A percentile compares a stretch with the other conserved stretches of the same genome.
Conservation (phyloP, 345 rosid species). For the Sonneratia caseolaris region DNA sequence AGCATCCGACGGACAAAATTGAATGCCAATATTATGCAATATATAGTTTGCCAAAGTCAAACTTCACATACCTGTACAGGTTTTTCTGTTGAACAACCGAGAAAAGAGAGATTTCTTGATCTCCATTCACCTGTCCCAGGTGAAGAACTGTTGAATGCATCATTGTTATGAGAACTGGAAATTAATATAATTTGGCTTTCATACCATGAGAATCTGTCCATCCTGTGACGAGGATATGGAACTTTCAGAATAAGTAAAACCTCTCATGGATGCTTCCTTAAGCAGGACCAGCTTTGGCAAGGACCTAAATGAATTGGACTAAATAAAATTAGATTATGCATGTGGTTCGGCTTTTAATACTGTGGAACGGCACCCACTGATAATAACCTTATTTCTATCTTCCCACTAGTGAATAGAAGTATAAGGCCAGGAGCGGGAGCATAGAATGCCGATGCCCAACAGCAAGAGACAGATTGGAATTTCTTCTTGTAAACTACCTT, state of each 20-base stretch:
- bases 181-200: not conserved
- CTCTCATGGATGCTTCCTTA: slow-evolving; percentile 58
- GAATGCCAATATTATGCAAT: not conserved
- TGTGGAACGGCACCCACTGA: not conserved
- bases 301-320: slow-evolving; percentile 29
- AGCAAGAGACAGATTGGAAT: slow-evolving; percentile 54
- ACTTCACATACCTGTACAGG: slow-evolving; percentile 34
- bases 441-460: slow-evolving; percentile 71
- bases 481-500: slow-evolving; percentile 78
- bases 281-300: slow-evolving; percentile 65
- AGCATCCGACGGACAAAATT: not conserved
- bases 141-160: not conserved
- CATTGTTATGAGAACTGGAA: not conserved
- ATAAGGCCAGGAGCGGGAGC: slow-evolving; percentile 60
- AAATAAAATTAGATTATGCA: not conserved
- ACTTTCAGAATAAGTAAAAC: slow-evolving; percentile 42
- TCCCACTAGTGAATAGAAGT: slow-evolving; percentile 57
- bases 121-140: slow-evolving; percentile 55
- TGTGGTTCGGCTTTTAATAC: not conserved
- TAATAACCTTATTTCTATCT: slow-evolving; percentile 68
- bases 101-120: slow-evolving; percentile 52
- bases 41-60: not conserved
- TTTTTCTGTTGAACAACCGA: slow-evolving; percentile 53
- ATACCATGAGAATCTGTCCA: slow-evolving; percentile 72
- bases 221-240: slow-evolving; percentile 52